Conservation (phyloP, 2,329 filamentous ascomycete species). For the Colletotrichum sp. region DNA sequence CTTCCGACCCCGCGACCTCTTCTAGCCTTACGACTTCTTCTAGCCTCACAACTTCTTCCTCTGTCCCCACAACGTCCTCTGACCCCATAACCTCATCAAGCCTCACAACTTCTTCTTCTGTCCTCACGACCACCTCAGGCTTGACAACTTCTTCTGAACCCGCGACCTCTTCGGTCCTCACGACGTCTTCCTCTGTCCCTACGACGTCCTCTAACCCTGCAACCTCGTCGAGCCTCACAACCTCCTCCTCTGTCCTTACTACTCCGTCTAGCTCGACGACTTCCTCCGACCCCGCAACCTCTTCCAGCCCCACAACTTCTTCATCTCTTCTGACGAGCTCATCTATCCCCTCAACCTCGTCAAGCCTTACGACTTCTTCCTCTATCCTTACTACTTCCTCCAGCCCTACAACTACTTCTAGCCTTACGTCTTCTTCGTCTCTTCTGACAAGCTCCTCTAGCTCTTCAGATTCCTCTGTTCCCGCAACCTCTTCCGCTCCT, state of each 20-base stretch:
- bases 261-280: not conserved
- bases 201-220: too few relatives aligned
- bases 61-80: not conserved
- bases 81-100: too few relatives aligned
- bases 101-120: not conserved
- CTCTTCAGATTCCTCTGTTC: not conserved
- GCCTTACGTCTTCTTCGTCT: not conserved
- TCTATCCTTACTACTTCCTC: not conserved
- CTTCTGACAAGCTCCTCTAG: not conserved
- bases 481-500: not conserved
- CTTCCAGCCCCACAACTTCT: not conserved
- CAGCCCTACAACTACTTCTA: rapidly evolving
- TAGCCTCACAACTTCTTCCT: not conserved
- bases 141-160: too few relatives aligned
- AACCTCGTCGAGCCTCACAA: not conserved
- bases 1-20: too few relatives aligned
- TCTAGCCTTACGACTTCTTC: not conserved
- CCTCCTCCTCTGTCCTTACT: not conserved
- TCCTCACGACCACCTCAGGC: too few relatives aligned
- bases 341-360: not conserved
- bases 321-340: not conserved
- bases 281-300: not conserved
- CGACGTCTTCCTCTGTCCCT: not conserved
- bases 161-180: too few relatives aligned
- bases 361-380: not conserved